Evolutionary conservation across 2,329 filamentous ascomycete genomes (phyloP), one percentile per base, ranked within the genome.

Genomic region (Colletotrichum scovillei): DNA sequence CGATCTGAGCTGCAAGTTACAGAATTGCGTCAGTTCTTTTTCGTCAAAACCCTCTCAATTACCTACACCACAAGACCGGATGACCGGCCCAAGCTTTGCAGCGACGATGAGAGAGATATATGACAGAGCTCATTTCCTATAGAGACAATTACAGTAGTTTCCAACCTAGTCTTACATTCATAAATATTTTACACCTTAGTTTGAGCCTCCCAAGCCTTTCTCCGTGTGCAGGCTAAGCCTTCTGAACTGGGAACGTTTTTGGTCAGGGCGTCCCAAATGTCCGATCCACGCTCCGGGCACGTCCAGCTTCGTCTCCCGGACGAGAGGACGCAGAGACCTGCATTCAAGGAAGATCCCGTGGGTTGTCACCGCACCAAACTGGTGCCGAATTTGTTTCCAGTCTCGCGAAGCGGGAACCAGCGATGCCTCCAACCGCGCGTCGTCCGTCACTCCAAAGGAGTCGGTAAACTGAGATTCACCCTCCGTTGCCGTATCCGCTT

Each of bases 301-400:
- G 72, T 90, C 87, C 35, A 90, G 78, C 75, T 86, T 89, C 5
- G 85, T 85, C 28, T 79, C 67, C 3, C 5, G 49, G n/a, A n/a
- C 16, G 19, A 9, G 2, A n/a, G 7, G 5, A 24, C 1, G 42
- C 42, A 2, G 8, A 19, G n/a, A 5, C 5, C n/a, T 22, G 9
- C 19, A 38, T 3, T 42, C 52, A n/a, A 91, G 69, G 75, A 88
- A 92, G 19, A 93, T 78, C 5, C 91, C 92, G 19, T 87, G 82
- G 63, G 89, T 87, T 0, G 92, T 91, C 22, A 92, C 82, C 11
- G 88, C 91, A 26, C 92, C 92, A 78, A 94, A 94, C 69, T 88
- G 85, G 30, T 81, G 81, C 4, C 74, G 76, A 4, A 81, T 42
- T 11, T 84, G 55, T 12, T 28, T 55, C 73, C 75, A 75, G 69